Evolutionary conservation across 2,329 filamentous ascomycete genomes (phyloP).

Genomic region (Cadophora malorum): DNA sequence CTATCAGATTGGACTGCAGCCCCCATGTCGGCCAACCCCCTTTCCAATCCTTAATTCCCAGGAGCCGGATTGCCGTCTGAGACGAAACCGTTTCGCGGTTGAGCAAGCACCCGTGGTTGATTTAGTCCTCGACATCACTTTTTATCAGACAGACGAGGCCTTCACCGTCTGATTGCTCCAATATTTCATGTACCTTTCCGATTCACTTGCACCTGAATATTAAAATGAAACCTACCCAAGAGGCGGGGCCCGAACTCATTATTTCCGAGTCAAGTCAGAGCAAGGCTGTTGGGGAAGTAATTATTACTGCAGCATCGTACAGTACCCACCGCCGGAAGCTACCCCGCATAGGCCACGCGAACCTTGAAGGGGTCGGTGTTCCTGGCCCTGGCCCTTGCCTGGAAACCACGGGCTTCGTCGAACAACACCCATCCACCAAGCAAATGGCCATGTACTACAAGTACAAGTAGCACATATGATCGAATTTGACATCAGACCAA

Average conservation of each 20-base stretch:
- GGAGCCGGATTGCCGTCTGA: slow-evolving; percentile 27
- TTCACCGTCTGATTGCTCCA: not conserved
- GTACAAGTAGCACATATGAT: too few relatives aligned
- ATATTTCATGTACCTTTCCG: not conserved
- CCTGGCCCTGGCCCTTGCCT: slow-evolving; percentile 3
- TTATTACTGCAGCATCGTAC: not conserved
- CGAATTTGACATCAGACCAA: not conserved
- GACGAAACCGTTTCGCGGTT: slow-evolving; percentile 38
- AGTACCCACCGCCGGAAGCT: slow-evolving; percentile 4
- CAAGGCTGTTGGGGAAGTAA: not conserved
- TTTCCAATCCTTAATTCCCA: slow-evolving; percentile 26
- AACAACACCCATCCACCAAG: not conserved
- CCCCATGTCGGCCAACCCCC: not conserved
- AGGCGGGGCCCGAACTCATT: not conserved
- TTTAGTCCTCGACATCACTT: slow-evolving; percentile 4
- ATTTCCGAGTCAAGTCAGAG: slow-evolving; percentile 3
- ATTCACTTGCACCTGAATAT: not conserved
- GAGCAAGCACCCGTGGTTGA: slow-evolving; percentile 25
- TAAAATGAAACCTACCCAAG: not conserved
- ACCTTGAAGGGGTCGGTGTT: not conserved
- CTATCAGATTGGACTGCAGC: slow-evolving; percentile 3
- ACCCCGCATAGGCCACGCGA: slow-evolving; percentile 21
- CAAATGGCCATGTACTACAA: not conserved
- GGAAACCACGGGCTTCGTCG: slow-evolving; percentile 19
- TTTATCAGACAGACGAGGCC: not conserved